phyloP scores from a whole-genome alignment of 106 monocot species.

The Xerophyta viscosa region DNA sequence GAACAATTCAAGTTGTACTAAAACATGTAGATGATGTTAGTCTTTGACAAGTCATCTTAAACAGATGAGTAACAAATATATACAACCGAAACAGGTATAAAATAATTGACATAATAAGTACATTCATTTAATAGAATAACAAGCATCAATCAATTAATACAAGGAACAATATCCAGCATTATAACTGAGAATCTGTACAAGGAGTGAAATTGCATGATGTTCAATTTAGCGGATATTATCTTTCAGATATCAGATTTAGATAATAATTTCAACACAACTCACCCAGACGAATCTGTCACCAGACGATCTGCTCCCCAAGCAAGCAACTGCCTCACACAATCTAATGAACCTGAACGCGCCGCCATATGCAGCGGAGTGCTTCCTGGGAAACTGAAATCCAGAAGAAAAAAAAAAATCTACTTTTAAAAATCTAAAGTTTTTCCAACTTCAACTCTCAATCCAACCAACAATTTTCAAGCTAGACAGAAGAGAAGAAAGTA shows the following conservation, averaged over 20 bases:
- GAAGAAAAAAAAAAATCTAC: neutral
- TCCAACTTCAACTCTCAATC: neutral
- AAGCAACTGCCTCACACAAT: slow-evolving; percentile 34
- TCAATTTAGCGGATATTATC: neutral
- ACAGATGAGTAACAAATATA: no score
- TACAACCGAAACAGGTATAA: no score
- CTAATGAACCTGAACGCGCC: slow-evolving; percentile 31
- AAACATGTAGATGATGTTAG: no score
- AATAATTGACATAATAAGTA: neutral
- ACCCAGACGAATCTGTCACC: slow-evolving; percentile 39
- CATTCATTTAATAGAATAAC: neutral
- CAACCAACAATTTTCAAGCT: neutral
- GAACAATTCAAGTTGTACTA: no score
- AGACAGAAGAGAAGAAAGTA: slow-evolving; percentile 10
- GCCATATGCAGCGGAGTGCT: slow-evolving; percentile 36
- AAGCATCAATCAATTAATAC: neutral
- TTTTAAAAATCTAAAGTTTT: neutral
- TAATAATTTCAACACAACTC: neutral
- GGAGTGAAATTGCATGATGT: neutral
- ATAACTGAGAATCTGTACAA: neutral
- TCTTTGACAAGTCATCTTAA: no score
- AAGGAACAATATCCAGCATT: neutral
- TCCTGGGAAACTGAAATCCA: slow-evolving; percentile 16
- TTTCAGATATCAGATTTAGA: neutral
- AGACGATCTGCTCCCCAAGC: slow-evolving; percentile 43